Evolutionary conservation across 2,329 filamentous ascomycete species (phyloP), one percentile per base, ranked within the genome.

Genomic region (Phialophora chinensis): DNA sequence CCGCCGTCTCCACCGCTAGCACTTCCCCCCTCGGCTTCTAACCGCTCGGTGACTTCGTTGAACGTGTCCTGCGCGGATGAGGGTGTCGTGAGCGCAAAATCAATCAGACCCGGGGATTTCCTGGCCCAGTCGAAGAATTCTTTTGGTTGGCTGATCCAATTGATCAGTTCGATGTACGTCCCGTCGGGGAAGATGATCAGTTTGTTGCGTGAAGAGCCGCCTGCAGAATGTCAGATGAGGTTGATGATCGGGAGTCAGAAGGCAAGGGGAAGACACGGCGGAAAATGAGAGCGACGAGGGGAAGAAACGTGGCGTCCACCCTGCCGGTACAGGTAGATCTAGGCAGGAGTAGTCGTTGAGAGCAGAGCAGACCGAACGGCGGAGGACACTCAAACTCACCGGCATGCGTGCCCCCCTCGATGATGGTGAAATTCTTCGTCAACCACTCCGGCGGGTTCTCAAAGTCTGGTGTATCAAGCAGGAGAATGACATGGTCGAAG

Each of bases 181-280:
- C 72, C 72, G 61, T 74, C 72, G 23, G 67, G 57, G 66, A 73
- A 72, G 64, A 74, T 66, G 58, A 74, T 69, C 62, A 74, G 72
- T 62, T 73, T 73, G 65, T 74, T 74, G 29, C 64, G 69, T 17
- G 68, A 69, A 6, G 72, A 71, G 47, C 69, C 68, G 54, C 68
- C 70, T 72, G 58, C 12, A 31, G 33, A 7, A 7, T 11, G 29
- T 55, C 6, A 42, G 49, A 27, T 6, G 3, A 4, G 25, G 11
- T 63, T 25, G 35, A 50, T 31, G 4, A 3, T 7, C 25, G 35
- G 44, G 11, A 17, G 11, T 14, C 6, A 25, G 25, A 33, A 7
- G 6, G n/a, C 1, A 31, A 35, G 31, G 8, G 20, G 14, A 60
- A 17, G 17, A 11, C 14, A 25, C 11, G 7, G 31, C 10, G 17